Conservation (phyloP, 768 basidiomycete species). For the Serendipita vermifera region DNA sequence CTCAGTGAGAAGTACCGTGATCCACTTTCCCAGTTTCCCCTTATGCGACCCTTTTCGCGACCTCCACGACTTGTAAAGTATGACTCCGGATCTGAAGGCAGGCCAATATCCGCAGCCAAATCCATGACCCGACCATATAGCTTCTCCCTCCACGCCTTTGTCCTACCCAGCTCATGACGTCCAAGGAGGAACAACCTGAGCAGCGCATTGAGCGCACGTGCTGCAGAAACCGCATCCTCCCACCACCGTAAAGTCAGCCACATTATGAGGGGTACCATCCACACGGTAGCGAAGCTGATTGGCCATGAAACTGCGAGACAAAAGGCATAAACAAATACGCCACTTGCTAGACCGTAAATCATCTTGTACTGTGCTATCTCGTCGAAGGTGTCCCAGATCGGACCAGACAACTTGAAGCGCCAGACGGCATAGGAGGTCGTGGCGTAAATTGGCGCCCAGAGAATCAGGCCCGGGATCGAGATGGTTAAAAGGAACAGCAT, state of each 20-base stretch:
- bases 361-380: conserved; percentile 86
- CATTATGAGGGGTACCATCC: conserved; percentile 62
- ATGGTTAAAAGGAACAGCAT: conserved; percentile 46
- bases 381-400: conserved; percentile 76
- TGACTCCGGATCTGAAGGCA: conserved; percentile 57
- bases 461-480: conserved; percentile 61
- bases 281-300: conserved; percentile 40
- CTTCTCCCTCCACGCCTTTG: conserved; percentile 41
- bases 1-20: conserved; percentile 68
- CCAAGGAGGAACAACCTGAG: conserved; percentile 50
- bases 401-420: conserved; percentile 69
- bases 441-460: conserved; percentile 70
- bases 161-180: conserved; percentile 37
- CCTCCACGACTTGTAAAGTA: conserved; percentile 49
- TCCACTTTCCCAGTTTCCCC: conserved; percentile 35
- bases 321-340: conserved; percentile 50
- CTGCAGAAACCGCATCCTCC: conserved; percentile 69
- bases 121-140: conserved; percentile 55
- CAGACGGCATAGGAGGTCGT: conserved; percentile 57
- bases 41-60: conserved; percentile 45
- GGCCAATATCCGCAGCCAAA: conserved; percentile 45
- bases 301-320: conserved; percentile 49
- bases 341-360: conserved; percentile 65
- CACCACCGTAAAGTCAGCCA: conserved; percentile 85
- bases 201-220: conserved; percentile 58